phyloP scores from a whole-genome alignment of 441 rosid genomes.

The Euphorbia celastroides region DNA sequence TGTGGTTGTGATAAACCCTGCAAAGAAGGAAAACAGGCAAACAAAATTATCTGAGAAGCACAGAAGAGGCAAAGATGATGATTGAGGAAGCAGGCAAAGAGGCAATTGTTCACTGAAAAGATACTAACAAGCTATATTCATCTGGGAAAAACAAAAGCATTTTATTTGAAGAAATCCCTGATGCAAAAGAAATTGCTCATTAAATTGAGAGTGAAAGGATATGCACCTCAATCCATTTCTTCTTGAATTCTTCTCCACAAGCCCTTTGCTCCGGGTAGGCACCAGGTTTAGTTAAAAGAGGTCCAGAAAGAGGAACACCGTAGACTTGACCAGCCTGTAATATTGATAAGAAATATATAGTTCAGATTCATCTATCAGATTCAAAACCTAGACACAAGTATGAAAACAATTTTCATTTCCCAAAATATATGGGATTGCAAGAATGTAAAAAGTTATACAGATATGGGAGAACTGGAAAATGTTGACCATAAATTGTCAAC shows the following conservation, averaged over 20 bases:
- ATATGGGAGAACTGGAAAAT: background rate
- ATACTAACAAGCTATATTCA: background rate
- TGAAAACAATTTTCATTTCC: background rate
- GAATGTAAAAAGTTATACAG: background rate
- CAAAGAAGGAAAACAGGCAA: slow-evolving; percentile 15
- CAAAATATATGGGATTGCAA: background rate
- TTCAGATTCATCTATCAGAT: slow-evolving; percentile 18
- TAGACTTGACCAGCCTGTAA: slow-evolving; percentile 98
- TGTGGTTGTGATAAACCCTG: slow-evolving; percentile 94
- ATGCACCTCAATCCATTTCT: slow-evolving; percentile 96
- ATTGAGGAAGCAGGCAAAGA: background rate
- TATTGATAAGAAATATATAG: slow-evolving; percentile 13
- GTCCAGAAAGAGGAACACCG: slow-evolving; percentile 85
- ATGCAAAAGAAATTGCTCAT: background rate
- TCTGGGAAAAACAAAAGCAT: background rate
- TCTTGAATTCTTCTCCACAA: slow-evolving; percentile 77
- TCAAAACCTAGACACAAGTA: slow-evolving; percentile 6
- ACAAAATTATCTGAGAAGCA: background rate
- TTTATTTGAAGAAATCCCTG: background rate
- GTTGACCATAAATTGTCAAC: background rate
- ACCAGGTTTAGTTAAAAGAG: slow-evolving; percentile 71
- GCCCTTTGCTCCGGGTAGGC: slow-evolving; percentile 79
- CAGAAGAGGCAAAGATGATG: background rate
- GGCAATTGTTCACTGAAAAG: background rate
- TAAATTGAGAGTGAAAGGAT: background rate